phyloP scores from a whole-genome alignment of 345 rosid species.

The Physaria fendleri region DNA sequence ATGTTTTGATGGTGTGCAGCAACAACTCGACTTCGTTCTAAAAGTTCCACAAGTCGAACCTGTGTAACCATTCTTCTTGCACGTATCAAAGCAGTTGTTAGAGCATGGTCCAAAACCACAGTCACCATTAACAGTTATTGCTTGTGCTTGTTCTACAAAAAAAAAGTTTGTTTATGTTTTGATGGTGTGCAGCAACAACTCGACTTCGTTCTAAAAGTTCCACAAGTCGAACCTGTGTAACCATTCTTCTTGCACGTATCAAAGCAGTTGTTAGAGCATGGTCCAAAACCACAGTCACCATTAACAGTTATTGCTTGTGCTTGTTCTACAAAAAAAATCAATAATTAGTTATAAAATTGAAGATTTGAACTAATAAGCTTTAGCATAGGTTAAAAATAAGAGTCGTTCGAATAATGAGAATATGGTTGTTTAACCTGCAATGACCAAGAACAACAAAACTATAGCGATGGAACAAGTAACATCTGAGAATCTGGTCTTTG shows the following conservation, averaged over 20 bases:
- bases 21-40: neutral
- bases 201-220: neutral
- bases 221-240: neutral
- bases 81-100: neutral
- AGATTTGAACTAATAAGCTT: neutral
- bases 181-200: constrained; percentile 1
- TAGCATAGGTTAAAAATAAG: neutral
- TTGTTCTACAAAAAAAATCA: neutral
- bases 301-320: neutral
- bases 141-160: neutral
- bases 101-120: neutral
- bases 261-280: neutral
- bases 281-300: neutral
- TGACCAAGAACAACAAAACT: too few relatives aligned
- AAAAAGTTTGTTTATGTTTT: neutral
- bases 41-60: neutral
- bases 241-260: neutral
- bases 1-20: neutral
- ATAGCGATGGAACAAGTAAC: too few relatives aligned
- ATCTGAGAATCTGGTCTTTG: too few relatives aligned
- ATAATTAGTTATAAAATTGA: neutral
- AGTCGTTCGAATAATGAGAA: neutral
- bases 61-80: neutral
- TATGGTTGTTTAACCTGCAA: too few relatives aligned
- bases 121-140: neutral